Evolutionary conservation across 306 rosid genomes (phyloP), one percentile per base, ranked within the genome.

Genomic region (Oxytropis ochrocephala): DNA sequence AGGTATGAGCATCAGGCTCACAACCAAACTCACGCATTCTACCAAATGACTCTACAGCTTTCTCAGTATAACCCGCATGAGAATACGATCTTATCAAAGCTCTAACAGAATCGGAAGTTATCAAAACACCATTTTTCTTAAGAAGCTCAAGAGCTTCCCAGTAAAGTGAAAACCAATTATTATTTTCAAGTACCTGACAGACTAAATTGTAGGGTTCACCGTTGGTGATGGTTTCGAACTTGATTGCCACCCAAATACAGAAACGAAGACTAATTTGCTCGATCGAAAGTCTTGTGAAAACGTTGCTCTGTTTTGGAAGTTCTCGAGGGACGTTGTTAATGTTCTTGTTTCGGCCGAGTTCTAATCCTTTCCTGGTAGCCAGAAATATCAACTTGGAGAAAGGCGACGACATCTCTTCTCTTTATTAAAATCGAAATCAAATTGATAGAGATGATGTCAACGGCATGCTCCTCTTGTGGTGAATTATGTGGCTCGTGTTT

Each of bases 211-310:
- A 69, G 1, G 64, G 74, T 14, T 64, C 46, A n/a, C 7, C 2
- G 70, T 67, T 11, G 27, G 48, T 27, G 2, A 85, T 67, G 1
- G 10, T n/a, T 29, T 52, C 74, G 39, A 68, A 76, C 61, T 66
- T 81, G 76, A 81, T 42, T 2, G 96, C 86, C 0, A 73, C 18
- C 93, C 87, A 92, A 9, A 92, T 79, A 81, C 85, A 92, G 72
- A 92, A 74, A 35, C 85, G 91, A 21, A 81, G 78, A 38, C 70
- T 83, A 14, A 41, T 11, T 13, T 17, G 65, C 1, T 55, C 74
- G 57, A 63, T 14, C 4, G 71, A 38, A 54, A 11, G 27, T 1
- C 17, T 3, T 29, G n/a, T 13, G 64, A 4, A 11, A 11, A 16
- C 19, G n/a, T 5, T 42, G 64, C 11, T 77, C 58, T 14, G 13